phyloP scores from a whole-genome alignment of 1,139 yeast genomes.

The Diutina siamensis region DNA sequence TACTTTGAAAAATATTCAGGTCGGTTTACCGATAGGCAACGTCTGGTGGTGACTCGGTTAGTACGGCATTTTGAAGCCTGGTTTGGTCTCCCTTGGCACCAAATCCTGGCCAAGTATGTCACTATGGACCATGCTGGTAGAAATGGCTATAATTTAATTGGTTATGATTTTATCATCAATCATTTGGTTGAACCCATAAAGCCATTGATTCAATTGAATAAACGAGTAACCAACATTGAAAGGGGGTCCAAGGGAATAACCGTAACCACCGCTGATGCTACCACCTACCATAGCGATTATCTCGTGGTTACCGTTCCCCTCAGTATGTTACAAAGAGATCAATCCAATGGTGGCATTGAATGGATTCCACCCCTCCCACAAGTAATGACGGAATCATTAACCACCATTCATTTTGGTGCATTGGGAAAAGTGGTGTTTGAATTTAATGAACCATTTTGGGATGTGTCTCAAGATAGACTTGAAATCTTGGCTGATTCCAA shows the following conservation, averaged over 20 bases:
- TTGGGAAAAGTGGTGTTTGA: conserved; percentile 72
- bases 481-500: conserved; percentile 28
- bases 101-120: conserved; percentile 57
- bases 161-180: conserved; percentile 41
- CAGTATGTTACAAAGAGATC: conserved; percentile 40
- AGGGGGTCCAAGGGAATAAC: conserved; percentile 32
- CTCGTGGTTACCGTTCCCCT: conserved; percentile 68
- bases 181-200: conserved; percentile 19
- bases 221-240: neutral
- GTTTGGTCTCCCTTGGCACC: conserved; percentile 65
- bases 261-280: conserved; percentile 14
- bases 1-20: conserved; percentile 36
- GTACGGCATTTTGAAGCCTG: conserved; percentile 57
- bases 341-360: conserved; percentile 23
- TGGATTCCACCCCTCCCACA: conserved; percentile 54
- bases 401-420: conserved; percentile 51
- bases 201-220: neutral
- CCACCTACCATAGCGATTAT: conserved; percentile 29
- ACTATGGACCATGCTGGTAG: conserved; percentile 63
- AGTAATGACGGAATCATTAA: conserved; percentile 31
- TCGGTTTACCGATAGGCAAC: conserved; percentile 42
- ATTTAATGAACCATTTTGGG: conserved; percentile 63
- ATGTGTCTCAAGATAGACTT: conserved; percentile 38
- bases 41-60: conserved; percentile 35
- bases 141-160: conserved; percentile 52